phyloP scores from a whole-genome alignment of 2,329 filamentous ascomycete species.

The Metarhizium robertsii region DNA sequence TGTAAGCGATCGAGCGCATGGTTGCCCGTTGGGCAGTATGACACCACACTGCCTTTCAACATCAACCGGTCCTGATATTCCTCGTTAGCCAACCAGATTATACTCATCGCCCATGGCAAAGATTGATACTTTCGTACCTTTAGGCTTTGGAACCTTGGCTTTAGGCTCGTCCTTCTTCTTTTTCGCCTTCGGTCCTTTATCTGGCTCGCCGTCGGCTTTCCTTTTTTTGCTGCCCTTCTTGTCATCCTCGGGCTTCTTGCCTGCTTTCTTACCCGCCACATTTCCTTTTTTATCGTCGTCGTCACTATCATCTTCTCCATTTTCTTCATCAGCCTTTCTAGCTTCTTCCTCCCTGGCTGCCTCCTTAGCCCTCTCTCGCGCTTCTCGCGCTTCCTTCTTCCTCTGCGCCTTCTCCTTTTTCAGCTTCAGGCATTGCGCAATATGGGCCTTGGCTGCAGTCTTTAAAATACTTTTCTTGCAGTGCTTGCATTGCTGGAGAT shows the following conservation, averaged over 20 bases:
- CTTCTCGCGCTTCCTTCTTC: constrained; percentile 67
- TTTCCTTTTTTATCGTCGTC: constrained; percentile 35
- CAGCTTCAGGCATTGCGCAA: constrained; percentile 71
- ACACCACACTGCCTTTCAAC: constrained; percentile 93
- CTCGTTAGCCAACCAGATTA: background rate
- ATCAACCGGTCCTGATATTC: constrained; percentile 63
- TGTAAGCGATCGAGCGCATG: constrained; percentile 79
- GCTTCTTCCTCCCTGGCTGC: constrained; percentile 49
- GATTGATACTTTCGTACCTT: constrained; percentile 40
- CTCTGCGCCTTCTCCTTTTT: constrained; percentile 75
- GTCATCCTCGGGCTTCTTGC: constrained; percentile 58
- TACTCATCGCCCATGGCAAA: background rate
- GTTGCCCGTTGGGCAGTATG: constrained; percentile 71
- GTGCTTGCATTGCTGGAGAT: constrained; percentile 81
- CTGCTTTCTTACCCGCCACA: constrained; percentile 49
- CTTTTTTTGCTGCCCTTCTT: constrained; percentile 63
- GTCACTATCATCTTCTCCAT: constrained; percentile 37
- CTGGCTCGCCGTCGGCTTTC: constrained; percentile 66
- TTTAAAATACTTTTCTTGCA: constrained; percentile 84
- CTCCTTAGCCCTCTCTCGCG: constrained; percentile 55
- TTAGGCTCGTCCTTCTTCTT: constrained; percentile 94
- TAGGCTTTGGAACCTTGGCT: constrained; percentile 72
- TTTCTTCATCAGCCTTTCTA: constrained; percentile 39
- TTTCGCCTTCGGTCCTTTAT: constrained; percentile 78
- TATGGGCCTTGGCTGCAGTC: constrained; percentile 66